Percentiles rank a stretch among this genome's conserved stretches.
Evolutionary conservation across 2,329 filamentous ascomycete genomes (phyloP).

Genomic region (Epichloe bromicola): DNA sequence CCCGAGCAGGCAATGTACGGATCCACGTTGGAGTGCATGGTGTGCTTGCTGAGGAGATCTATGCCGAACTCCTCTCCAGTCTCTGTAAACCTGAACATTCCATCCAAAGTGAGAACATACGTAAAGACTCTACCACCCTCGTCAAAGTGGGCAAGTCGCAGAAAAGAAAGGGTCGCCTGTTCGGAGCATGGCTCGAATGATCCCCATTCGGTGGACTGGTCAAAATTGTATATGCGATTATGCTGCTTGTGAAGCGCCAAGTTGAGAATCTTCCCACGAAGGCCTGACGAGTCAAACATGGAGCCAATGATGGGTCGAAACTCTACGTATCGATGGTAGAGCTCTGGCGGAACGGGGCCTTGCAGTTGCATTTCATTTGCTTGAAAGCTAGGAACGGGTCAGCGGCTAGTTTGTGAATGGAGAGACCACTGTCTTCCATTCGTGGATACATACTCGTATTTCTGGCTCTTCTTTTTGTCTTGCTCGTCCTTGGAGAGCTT

Average conservation of each 20-base stretch:
- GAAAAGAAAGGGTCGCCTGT: constrained; percentile 64
- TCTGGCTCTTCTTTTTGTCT: constrained; percentile 43
- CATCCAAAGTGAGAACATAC: constrained; percentile 81
- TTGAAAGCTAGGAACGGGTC: constrained; percentile 57
- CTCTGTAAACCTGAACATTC: constrained; percentile 80
- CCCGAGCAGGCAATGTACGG: constrained; percentile 86
- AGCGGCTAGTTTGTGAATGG: neutral
- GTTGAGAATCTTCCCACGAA: constrained; percentile 70
- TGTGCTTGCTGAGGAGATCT: constrained; percentile 86
- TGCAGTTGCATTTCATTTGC: constrained; percentile 80
- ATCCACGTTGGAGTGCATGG: constrained; percentile 88
- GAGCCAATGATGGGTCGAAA: constrained; percentile 81
- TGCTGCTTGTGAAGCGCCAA: constrained; percentile 86
- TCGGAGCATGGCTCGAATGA: constrained; percentile 51
- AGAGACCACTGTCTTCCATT: neutral
- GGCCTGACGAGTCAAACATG: constrained; percentile 70
- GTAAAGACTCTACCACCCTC: constrained; percentile 80
- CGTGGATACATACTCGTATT: constrained; percentile 52
- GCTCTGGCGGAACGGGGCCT: constrained; percentile 64
- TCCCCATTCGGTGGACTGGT: constrained; percentile 61
- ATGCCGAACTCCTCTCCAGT: constrained; percentile 93
- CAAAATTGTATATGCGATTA: constrained; percentile 76
- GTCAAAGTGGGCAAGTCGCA: constrained; percentile 77
- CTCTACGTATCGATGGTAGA: constrained; percentile 90
- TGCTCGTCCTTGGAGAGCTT: constrained; percentile 3